Evolutionary conservation across 257 asterid genomes (phyloP), one percentile per base, ranked within the genome.

Genomic region (Lavandula angustifolia): DNA sequence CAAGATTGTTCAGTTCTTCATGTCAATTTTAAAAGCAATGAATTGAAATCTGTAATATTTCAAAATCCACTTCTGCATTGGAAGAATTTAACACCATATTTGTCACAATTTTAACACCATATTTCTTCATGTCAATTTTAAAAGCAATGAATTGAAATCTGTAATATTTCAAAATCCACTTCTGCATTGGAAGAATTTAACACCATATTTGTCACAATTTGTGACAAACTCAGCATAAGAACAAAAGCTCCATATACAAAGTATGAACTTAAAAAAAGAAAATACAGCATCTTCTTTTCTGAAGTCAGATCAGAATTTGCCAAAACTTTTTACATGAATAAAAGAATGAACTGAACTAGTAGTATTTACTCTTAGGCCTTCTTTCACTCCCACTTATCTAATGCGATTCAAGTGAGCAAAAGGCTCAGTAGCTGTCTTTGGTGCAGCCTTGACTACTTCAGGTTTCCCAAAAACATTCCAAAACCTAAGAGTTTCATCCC

Each of bases 401-500:
- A 92, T 89, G 49, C 89, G 88, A 72, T 78, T 92, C 78, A 85
- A 57, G 74, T 87, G 92, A 67, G 98, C 96, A 71, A 92, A 92
- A 4, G 98, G 97, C 79, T 89, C 96, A 3, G 81, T 3, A 4
- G 44, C 70, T 41, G 94, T 54, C 77, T 91, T 91, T 5, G 95
- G 83, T 1, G 85, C 85, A 59, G 94, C 81, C 77, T 88, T 87
- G 11, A 92, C 87, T 38, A 76, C 87, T 83, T 92, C 87, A 56
- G 96, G 98, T 41, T 90, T 76, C 61, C 96, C 98, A 54, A 92
- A 92, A 6, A 83, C 98, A 32, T 88, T 88, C 98, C 96, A 92
- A 60, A 92, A 92, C 68, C 95, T 75, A 53, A 91, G 89, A 9
- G 95, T 91, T 76, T 88, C 98, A 64, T 88, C 98, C 27, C 94